Base-by-base conservation (phyloP, 1,284 basidiomycete genomes). In the Sanghuangporus sanghuang region DNA sequence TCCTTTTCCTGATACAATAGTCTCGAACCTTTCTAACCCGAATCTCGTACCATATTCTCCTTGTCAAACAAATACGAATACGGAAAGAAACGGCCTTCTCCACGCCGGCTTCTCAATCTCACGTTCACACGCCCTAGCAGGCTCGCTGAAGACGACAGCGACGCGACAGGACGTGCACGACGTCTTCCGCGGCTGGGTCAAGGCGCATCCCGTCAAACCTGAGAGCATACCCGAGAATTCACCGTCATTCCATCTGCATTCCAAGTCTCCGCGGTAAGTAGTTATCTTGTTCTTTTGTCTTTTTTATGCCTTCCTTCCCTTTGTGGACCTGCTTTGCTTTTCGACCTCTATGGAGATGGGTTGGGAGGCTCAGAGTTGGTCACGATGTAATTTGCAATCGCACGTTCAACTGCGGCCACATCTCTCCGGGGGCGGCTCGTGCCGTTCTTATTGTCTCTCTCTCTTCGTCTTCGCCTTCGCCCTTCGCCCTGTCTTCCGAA, bases 71-170 rank as follows among this genome's bases (percentile, higher is more conserved):
- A 38, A 58, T 59, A 3, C 52, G 46, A 14, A 40, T 66, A 58
- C 52, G 57, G 56, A 63, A 70, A 89, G 93, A 1, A 96, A 94
- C 42, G 96, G 93, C 0, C 79, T 99, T 21, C 81, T 98, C 4
- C 87, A 98, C 69, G 93, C 86, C 1, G 93, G 94, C 1, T 86
- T 93, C 76, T 76, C 83, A 59, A 83, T 97, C 40, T 96, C 95
- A 5, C 86, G 96, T 16, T 96, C 95, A 0, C 96, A 98, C 75
- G 94, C 95, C 0, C 81, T 81, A 21, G 77, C 93, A 0, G 96
- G 96, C 0, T 96, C 93, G 1, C 75, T 99, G 67, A 99, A 99
- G 79, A 98, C 96, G 6, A 82, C 87, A 40, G 95, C 95, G 0
- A 81, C 88, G 0, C 81, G 87, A 40, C 73, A 77, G 32, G 87